Base-by-base conservation (phyloP, 192 early-diverging fungal species). In the Funneliformis geosporum region DNA sequence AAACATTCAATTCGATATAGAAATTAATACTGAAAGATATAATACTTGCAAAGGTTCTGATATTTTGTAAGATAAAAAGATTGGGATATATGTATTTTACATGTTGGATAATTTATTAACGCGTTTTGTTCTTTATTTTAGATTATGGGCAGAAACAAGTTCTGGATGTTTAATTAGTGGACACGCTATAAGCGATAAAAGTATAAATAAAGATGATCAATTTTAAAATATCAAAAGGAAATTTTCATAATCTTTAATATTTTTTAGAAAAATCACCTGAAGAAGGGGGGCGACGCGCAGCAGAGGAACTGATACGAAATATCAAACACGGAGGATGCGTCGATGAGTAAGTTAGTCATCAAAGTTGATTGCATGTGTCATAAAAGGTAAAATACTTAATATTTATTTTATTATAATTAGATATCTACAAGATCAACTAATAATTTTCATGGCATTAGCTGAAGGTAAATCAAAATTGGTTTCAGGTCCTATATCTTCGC, bases 401-500 rank as follows among this genome's bases (percentile, higher is more conserved):
- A 0, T 0, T 18, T 38, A 5, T 60, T 8, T 60, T 5, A 43
- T n/a, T 5, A 21, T 28, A 42, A 42, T 8, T 47, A 79, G 78
- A 50, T 25, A 79, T 44, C 60, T 87, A 11, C 85, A 85, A 70
- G 84, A 85, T 85, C 85, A 86, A 77, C 44, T 85, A n/a, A 71
- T 85, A 21, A 79, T 85, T 18, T 85, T 85, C 60, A 83, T 84
- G 85, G 83, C 84, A 7, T 55, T 85, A 5, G 84, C 84, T 18
- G 62, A 87, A 43, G 85, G 84, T 9, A 68, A 50, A 43, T 85
- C 84, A 11, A 27, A 70, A 65, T 25, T 85, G 2, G 43, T 85
- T 23, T 73, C 83, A 18, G 84, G 84, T n/a, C 81, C 79, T 5
- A 25, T 86, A 38, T 85, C 70, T 23, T 43, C 69, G n/a, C 84